Evolutionary conservation across 1,139 yeast species (phyloP).

Genomic region (Taphrina wiesneri): DNA sequence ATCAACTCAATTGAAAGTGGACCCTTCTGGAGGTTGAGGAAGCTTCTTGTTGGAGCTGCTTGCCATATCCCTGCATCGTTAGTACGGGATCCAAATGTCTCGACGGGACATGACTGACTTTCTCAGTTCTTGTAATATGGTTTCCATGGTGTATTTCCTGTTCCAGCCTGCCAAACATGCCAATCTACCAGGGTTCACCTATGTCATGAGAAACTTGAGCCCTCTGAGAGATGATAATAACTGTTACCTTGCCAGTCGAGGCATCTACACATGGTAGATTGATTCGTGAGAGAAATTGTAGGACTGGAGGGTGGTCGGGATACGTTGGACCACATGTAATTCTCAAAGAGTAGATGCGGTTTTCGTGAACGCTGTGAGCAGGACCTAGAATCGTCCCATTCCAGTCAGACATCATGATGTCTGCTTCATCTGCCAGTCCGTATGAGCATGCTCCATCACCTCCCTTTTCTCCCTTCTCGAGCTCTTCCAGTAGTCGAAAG

Average conservation of each 20-base stretch:
- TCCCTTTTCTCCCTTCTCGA: slow-evolving; percentile 98
- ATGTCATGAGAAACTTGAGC: background rate
- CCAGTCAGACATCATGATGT: slow-evolving; percentile 90
- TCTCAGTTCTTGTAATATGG: slow-evolving; percentile 80
- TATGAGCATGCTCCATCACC: slow-evolving; percentile 97
- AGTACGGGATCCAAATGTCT: background rate
- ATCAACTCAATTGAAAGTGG: slow-evolving; percentile 20
- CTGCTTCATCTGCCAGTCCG: slow-evolving; percentile 85
- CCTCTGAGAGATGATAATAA: background rate
- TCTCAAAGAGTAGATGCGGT: slow-evolving; percentile 81
- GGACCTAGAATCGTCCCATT: slow-evolving; percentile 97
- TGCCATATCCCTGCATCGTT: slow-evolving; percentile 67
- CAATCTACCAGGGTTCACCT: slow-evolving; percentile 61
- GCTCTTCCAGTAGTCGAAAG: slow-evolving; percentile 36
- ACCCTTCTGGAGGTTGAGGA: slow-evolving; percentile 88
- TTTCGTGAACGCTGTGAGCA: slow-evolving; percentile 81
- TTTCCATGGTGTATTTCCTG: slow-evolving; percentile 86
- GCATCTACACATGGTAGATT: slow-evolving; percentile 86
- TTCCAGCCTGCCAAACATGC: slow-evolving; percentile 82
- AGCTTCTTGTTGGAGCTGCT: slow-evolving; percentile 76
- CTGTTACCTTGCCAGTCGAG: slow-evolving; percentile 54
- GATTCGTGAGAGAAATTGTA: slow-evolving; percentile 75
- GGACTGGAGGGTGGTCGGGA: slow-evolving; percentile 86
- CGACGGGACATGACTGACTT: slow-evolving; percentile 46
- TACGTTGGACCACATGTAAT: slow-evolving; percentile 80